A percentile compares a stretch with the other conserved stretches of the same genome.
Evolutionary conservation across 2,329 filamentous ascomycete genomes (phyloP).

Genomic region (Clonostachys solani): DNA sequence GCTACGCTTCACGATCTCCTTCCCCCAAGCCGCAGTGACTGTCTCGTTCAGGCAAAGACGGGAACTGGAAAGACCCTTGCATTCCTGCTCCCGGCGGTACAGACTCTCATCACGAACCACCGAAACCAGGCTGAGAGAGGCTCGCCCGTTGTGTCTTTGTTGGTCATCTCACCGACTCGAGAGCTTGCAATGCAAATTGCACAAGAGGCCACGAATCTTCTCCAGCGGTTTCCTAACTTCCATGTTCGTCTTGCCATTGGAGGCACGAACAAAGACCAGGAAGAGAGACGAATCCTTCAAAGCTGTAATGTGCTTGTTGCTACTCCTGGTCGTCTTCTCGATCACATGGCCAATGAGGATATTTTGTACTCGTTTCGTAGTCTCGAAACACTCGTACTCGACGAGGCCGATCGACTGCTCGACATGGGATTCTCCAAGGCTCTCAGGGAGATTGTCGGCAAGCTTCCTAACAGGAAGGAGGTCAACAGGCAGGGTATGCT

Average conservation of each 20-base stretch:
- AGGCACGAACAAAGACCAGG: slow-evolving; percentile 83
- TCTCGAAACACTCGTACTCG: slow-evolving; percentile 85
- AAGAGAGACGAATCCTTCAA: slow-evolving; percentile 89
- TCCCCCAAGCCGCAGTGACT: slow-evolving; percentile 64
- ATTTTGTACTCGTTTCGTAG: slow-evolving; percentile 83
- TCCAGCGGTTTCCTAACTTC: slow-evolving; percentile 88
- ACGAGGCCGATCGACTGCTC: slow-evolving; percentile 95
- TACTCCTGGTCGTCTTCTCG: slow-evolving; percentile 88
- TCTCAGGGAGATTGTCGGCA: slow-evolving; percentile 94
- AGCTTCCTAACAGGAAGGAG: slow-evolving; percentile 65
- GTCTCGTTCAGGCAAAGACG: slow-evolving; percentile 92
- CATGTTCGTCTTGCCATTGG: slow-evolving; percentile 89
- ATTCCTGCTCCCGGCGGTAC: slow-evolving; percentile 92
- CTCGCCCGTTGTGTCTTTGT: slow-evolving; percentile 41
- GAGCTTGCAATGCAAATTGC: slow-evolving; percentile 96
- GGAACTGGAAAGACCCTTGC: slow-evolving; percentile 93
- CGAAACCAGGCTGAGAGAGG: slow-evolving; percentile 58
- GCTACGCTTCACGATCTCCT: slow-evolving; percentile 44
- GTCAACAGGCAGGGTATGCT: slow-evolving; percentile 89
- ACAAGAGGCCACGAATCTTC: slow-evolving; percentile 86
- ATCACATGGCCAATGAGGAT: slow-evolving; percentile 89
- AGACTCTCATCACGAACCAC: slow-evolving; percentile 66
- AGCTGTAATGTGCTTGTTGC: slow-evolving; percentile 94
- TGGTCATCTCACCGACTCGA: slow-evolving; percentile 88
- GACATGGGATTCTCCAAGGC: slow-evolving; percentile 99